Evolutionary conservation across 2,329 filamentous ascomycete species (phyloP).

Genomic region (Fusarium bactridioides): DNA sequence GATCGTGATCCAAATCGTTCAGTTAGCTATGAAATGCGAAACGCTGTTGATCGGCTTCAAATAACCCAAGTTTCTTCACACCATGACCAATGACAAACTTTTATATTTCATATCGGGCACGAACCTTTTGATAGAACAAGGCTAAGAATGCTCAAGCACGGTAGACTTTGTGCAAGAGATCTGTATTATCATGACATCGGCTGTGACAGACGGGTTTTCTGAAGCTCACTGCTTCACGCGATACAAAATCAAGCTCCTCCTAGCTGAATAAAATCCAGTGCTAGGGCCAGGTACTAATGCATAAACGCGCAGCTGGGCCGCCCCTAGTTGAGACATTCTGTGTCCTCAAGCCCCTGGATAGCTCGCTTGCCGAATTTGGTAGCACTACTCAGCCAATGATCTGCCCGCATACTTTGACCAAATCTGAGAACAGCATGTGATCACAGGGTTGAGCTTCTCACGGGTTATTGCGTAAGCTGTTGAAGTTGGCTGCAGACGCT

Average conservation of each 20-base stretch:
- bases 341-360: neutral
- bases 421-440: neutral
- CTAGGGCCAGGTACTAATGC: neutral
- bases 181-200: neutral
- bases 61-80: neutral
- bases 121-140: neutral
- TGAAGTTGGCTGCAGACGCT: neutral
- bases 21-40: neutral
- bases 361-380: neutral
- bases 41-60: neutral
- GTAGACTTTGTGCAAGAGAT: neutral
- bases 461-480: neutral
- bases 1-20: fast-evolving
- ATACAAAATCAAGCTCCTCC: neutral
- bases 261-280: neutral
- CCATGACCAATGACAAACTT: neutral
- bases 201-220: neutral
- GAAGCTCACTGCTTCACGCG: neutral
- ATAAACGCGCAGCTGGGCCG: neutral
- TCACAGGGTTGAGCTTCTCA: neutral
- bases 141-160: neutral
- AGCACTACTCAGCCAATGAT: neutral
- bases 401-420: neutral
- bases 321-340: neutral
- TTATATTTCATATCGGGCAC: too few species aligned